A percentile compares a stretch with the other conserved stretches of the same genome.
These are phyloP conservation scores for Chlorella sp. DNA, from an alignment of 139 green algal genomes.

Conservation along the genomic window DNA sequence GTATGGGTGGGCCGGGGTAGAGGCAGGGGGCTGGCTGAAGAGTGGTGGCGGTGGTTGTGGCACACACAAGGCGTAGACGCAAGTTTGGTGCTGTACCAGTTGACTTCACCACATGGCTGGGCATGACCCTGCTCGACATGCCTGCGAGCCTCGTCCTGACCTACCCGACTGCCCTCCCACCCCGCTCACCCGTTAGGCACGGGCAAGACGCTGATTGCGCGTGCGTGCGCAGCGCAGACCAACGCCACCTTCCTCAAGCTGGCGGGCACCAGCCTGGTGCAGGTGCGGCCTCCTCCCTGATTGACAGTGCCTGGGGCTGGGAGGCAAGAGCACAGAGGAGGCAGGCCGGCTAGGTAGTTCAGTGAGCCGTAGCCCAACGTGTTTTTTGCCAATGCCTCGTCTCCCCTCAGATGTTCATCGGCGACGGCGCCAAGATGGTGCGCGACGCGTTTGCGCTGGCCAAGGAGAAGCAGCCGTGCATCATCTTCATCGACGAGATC, in stretches of 20 bases:
- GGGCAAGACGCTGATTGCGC: constrained; percentile 96
- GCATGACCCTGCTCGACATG: background rate
- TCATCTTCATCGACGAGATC: constrained; percentile 99
- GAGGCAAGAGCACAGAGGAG: constrained; percentile 25
- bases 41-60: too few species aligned
- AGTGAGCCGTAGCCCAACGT: background rate
- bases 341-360: constrained; percentile 36
- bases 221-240: constrained; percentile 95
- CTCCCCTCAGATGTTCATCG: constrained; percentile 96
- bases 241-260: constrained; percentile 99
- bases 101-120: too few species aligned
- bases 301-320: too few species aligned
- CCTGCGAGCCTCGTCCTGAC: background rate
- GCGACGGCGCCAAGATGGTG: constrained; percentile 98
- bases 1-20: background rate
- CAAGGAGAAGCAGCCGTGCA: constrained; percentile 98
- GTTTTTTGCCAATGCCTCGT: background rate
- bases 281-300: too few species aligned
- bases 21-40: too few species aligned
- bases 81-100: too few species aligned
- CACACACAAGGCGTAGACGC: too few species aligned
- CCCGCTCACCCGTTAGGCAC: constrained; percentile 64
- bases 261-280: constrained; percentile 93
- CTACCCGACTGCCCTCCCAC: background rate
- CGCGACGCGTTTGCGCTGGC: constrained; percentile 97